Evolutionary conservation across 805 yeast species (phyloP), one percentile per base, ranked within the genome.

Genomic region (Candida maris): DNA sequence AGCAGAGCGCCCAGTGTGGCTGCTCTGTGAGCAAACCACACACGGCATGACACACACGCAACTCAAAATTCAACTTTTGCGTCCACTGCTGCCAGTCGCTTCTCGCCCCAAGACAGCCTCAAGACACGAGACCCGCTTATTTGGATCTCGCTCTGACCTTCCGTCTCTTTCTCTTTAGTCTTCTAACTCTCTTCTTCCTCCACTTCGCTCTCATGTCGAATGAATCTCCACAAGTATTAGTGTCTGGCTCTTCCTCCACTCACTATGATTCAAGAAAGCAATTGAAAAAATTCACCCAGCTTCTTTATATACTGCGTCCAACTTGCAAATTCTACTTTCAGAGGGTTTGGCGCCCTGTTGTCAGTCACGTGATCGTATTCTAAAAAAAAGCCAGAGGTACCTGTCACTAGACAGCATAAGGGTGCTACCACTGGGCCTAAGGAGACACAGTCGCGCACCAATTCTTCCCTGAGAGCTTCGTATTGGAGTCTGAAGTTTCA

Each of bases 161-260:
- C 97, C 97, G 96, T 85, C 97, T 86, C 95, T 91, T 91, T 81
- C 97, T 87, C 86, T 91, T 91, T 71, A 91, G 85, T 86, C 97
- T 87, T 86, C 97, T 89, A 75, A 85, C 95, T 89, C 97, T 91
- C 95, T 91, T 91, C 85, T 91, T 91, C 85, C 96, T 91, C 97
- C 97, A 89, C 85, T 89, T 89, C 77, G 85, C 81, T 82, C 95
- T 84, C 95, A 85, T 85, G 64, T 65, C 62, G 64, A 46, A 44
- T 49, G 51, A n/a, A 42, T 45, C 35, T 19, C 21, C 21, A 28
- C 31, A 17, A 28, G 31, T 28, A 28, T n/a, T 13, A 25, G 24
- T 25, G 28, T 25, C 28, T 25, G 28, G 14, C 14, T 25, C 14
- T 25, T n/a, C 14, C 8, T 8, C 16, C 10, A 25, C 14, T 12